Evolutionary conservation across 179 eudicot species (phyloP).

Genomic region (Silene vulgaris): DNA sequence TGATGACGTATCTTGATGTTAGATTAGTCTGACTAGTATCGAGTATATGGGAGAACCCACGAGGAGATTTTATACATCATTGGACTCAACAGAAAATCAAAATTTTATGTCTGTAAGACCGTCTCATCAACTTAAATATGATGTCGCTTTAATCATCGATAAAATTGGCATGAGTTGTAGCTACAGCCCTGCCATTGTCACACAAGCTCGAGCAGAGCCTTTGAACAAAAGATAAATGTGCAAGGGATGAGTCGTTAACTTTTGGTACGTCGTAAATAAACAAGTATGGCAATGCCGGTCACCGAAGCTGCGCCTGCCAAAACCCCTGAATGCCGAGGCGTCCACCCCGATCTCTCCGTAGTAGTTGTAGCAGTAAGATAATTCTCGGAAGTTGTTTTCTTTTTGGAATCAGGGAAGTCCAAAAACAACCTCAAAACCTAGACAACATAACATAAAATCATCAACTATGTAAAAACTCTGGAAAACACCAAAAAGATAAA

Average conservation of each 20-base stretch:
- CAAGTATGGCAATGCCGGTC: constrained; percentile 55
- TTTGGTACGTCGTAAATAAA: constrained; percentile 52
- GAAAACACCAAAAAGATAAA: not conserved
- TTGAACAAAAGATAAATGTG: constrained; percentile 5
- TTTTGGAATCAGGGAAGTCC: constrained; percentile 50
- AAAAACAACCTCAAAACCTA: constrained; percentile 81
- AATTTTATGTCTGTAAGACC: not conserved
- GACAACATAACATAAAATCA: not conserved
- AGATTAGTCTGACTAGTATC: too few species aligned
- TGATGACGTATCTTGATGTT: too few species aligned
- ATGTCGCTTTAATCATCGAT: not conserved
- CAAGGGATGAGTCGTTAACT: constrained; percentile 10
- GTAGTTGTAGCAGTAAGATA: constrained; percentile 21
- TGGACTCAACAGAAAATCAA: not conserved
- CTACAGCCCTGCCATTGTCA: constrained; percentile 17
- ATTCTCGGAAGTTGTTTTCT: constrained; percentile 26
- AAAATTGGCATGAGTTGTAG: constrained; percentile 6
- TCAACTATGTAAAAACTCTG: not conserved
- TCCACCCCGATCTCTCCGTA: constrained; percentile 33
- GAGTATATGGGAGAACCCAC: not conserved
- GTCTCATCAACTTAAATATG: not conserved
- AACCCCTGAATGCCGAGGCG: constrained; percentile 45
- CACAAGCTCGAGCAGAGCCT: constrained; percentile 21
- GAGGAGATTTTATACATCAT: not conserved
- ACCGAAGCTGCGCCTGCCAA: constrained; percentile 60